These are phyloP conservation scores for Paulownia fortunei DNA, from an alignment of 257 asterid species.

Conservation along the genomic window DNA sequence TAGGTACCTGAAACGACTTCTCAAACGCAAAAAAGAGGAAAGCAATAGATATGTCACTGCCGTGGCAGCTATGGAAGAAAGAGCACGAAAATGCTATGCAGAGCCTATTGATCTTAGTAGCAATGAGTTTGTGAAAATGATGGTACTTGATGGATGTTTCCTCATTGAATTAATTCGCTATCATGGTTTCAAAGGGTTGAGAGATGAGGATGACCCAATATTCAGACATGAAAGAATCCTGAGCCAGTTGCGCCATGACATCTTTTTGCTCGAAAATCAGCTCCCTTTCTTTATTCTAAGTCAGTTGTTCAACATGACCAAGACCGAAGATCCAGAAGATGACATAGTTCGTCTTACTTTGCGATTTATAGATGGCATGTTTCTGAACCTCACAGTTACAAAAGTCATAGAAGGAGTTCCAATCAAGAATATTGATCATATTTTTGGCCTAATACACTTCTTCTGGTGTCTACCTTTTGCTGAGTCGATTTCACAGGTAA, in stretches of 20 bases:
- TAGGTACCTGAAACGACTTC: not conserved
- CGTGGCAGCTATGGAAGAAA: not conserved
- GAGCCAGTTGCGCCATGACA: not conserved
- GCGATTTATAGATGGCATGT: not conserved
- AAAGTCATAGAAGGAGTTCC: no score
- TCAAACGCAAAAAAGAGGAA: not conserved
- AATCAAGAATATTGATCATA: not conserved
- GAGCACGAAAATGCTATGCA: slow-evolving; percentile 16
- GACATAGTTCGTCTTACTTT: not conserved
- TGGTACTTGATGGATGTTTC: no score
- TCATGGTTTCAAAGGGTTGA: not conserved
- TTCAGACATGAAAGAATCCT: not conserved
- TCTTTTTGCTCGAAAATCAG: slow-evolving; percentile 11
- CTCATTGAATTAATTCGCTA: no score
- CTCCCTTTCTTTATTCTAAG: slow-evolving; percentile 23
- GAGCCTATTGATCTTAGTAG: not conserved
- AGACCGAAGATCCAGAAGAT: not conserved
- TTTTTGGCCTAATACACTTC: not conserved
- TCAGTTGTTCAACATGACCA: no score
- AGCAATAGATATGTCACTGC: not conserved
- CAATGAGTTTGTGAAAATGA: no score
- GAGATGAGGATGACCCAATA: not conserved
- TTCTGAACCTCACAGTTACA: not conserved
- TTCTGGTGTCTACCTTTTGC: not conserved
- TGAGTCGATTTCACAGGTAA: not conserved